Base-by-base conservation (phyloP, 768 basidiomycete species). In the Rhodotorula graminis region DNA sequence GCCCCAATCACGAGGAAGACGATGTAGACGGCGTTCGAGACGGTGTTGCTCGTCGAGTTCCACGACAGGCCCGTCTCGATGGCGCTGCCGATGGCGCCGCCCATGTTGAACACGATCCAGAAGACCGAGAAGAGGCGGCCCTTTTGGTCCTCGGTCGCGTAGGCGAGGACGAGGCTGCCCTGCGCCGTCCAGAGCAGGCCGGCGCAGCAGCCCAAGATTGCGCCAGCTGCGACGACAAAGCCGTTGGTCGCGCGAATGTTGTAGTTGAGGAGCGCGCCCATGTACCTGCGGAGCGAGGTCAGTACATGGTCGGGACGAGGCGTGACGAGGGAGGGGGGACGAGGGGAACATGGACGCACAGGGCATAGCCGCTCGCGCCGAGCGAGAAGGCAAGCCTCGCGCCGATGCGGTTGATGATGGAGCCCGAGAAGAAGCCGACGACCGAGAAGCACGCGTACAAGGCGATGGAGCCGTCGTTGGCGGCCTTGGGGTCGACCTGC, bases 381-480 rank as follows among this genome's bases (percentile, higher is more conserved):
- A 92, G 74, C 42, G 88, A 82, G 18, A 94, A 86, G 0, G 92
- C 90, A 37, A 88, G 78, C 40, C 87, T 85, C 56, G 89, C 84
- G n/a, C 92, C 92, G 40, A 94, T 83, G 66, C 86, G 86, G 74
- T 93, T 93, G 82, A 90, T 90, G 79, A 91, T 82, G 9, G 90
- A 88, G 27, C 90, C 72, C 0, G 89, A 84, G 69, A 89, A 88
- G 82, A 89, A 89, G 0, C 86, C 87, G 21, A 82, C 83, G 69
- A 85, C 81, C 8, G 88, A 86, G 75, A 88, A 89, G 9, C 85
- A 85, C 6, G 87, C 81, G 77, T 92, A 91, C 23, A 71, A 66
- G 2, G 71, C 68, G 49, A 68, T 63, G 50, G 57, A 55, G 40
- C 89, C 85, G 76, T 92, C 90, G 27, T 89, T 87, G 78, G 85